Conservation (phyloP, 2,329 filamentous ascomycete species). For the Colletotrichum zoysiae region DNA sequence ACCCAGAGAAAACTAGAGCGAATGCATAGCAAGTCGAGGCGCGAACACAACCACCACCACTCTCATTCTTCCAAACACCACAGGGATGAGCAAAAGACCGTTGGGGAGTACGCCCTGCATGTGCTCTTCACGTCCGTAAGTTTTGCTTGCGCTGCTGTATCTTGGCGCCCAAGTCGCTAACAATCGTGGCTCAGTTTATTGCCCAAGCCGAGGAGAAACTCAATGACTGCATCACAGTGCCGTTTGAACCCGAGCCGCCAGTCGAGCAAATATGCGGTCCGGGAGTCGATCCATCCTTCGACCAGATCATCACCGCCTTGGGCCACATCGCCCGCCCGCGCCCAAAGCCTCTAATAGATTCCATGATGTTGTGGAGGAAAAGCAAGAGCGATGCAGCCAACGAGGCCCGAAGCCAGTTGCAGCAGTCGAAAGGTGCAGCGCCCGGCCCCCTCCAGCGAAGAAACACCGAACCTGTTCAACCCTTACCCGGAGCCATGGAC, state of each 20-base stretch:
- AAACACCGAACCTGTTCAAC: constrained; percentile 79
- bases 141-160: constrained; percentile 40
- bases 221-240: constrained; percentile 84
- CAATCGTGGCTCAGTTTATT: constrained; percentile 74
- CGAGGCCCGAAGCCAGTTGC: constrained; percentile 71
- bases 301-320: constrained; percentile 92
- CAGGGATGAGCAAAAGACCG: constrained; percentile 85
- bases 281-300: constrained; percentile 88
- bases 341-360: constrained; percentile 94
- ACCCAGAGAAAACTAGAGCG: constrained; percentile 69
- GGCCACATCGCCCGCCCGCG: constrained; percentile 95
- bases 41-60: constrained; percentile 80
- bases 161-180: constrained; percentile 48
- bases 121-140: constrained; percentile 92
- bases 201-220: constrained; percentile 97
- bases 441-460: constrained; percentile 71
- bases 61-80: constrained; percentile 79
- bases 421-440: constrained; percentile 61
- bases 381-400: constrained; percentile 91
- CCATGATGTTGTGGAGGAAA: constrained; percentile 98
- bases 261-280: constrained; percentile 93
- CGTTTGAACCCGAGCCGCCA: constrained; percentile 83
- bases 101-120: constrained; percentile 97
- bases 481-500: constrained; percentile 47
- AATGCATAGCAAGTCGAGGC: constrained; percentile 75